Evolutionary conservation across 2,329 filamentous ascomycete species (phyloP), one percentile per base, ranked within the genome.

Genomic region (Podosphaera xanthii): DNA sequence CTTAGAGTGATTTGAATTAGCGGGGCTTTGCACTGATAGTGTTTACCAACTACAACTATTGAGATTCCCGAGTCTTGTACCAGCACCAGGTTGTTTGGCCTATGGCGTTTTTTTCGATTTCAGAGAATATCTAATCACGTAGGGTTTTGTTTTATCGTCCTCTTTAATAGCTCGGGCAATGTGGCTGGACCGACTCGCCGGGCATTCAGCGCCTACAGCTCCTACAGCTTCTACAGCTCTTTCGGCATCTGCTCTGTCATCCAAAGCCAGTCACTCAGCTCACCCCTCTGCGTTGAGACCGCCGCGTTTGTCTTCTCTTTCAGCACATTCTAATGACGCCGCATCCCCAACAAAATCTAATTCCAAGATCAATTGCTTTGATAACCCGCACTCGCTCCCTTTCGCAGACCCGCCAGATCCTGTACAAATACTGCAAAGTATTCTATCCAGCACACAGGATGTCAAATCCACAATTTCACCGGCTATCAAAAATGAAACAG

Each of bases 121-220:
- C 40, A 7, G n/a, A 6, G 10, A 44, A 14, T 44, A 12, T 14
- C 40, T 12, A 12, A 7, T 12, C 10, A 44, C 40, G 10, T 10
- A 12, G 34, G 44, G 6, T 22, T 56, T 42, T 44, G 14, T 12
- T 31, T n/a, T 31, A 5, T 44, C 8, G n/a, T 36, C 46, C 4
- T 31, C 7, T 48, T 22, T 42, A 49, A 30, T 30, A 48, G 56
- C 54, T 55, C 42, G 61, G 57, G 61, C 64, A 34, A 94, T 94
- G 87, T 95, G 89, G 89, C 81, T 94, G 69, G 89, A 95, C 74
- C 84, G 89, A 70, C 81, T 94, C 64, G 83, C 85, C 63, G 82
- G 78, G 66, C 56, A 58, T 31, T 80, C 71, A 62, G 73, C 72
- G 63, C 75, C 79, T 60, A 77, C 79, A 63, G 80, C 81, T 60